Evolutionary conservation across 257 asterid species (phyloP).

Genomic region (Solanum clarkiae): DNA sequence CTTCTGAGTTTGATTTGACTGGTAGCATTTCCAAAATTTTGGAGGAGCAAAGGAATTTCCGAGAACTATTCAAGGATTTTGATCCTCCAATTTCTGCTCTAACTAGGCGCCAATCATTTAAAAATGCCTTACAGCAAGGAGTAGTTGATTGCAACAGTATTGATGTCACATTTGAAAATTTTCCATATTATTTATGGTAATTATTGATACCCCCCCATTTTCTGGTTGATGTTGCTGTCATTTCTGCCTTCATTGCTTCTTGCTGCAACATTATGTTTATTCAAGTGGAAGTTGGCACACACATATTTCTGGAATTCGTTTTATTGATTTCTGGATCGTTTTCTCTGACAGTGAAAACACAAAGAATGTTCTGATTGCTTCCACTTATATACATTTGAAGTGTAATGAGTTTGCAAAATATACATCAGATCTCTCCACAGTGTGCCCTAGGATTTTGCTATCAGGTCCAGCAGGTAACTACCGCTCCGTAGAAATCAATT

Average conservation of each 20-base stretch:
- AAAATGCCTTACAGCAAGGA: slow-evolving; percentile 55
- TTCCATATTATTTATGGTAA: slow-evolving; percentile 86
- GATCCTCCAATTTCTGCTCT: slow-evolving; percentile 43
- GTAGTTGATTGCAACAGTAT: slow-evolving; percentile 40
- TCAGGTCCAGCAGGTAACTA: slow-evolving; percentile 80
- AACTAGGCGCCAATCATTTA: slow-evolving; percentile 58
- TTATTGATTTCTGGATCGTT: not conserved
- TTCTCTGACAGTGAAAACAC: slow-evolving; percentile 57
- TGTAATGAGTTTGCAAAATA: slow-evolving; percentile 34
- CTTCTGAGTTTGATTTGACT: slow-evolving; percentile 36
- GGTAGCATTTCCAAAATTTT: slow-evolving; percentile 42
- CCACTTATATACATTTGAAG: slow-evolving; percentile 65
- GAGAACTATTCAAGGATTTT: slow-evolving; percentile 36
- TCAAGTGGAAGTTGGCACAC: not conserved
- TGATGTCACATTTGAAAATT: slow-evolving; percentile 62
- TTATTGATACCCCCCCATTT: not conserved
- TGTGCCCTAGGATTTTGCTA: slow-evolving; percentile 71
- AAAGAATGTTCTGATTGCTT: slow-evolving; percentile 66
- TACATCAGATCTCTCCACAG: slow-evolving; percentile 53
- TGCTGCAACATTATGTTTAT: not conserved
- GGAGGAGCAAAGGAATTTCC: slow-evolving; percentile 40
- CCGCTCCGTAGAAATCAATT: not conserved
- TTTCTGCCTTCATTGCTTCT: not conserved
- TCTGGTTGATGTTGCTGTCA: not conserved
- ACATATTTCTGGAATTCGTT: not conserved